Evolutionary conservation across 805 yeast genomes (phyloP).

Genomic region (Schizosaccharomyces osmophilus): DNA sequence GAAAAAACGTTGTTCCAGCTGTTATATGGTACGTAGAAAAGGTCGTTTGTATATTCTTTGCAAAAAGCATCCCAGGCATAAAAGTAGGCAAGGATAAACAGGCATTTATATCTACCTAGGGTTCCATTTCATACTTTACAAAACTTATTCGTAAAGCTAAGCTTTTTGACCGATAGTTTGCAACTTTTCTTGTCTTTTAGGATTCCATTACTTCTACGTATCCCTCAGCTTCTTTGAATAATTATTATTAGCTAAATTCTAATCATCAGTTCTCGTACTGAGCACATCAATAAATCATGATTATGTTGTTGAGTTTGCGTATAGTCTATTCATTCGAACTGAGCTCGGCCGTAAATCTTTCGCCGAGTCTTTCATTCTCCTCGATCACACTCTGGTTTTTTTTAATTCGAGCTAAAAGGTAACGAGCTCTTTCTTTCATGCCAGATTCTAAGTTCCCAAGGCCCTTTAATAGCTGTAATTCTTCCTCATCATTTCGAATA

Average conservation of each 20-base stretch:
- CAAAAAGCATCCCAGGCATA: conserved; percentile 78
- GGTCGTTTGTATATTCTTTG: conserved; percentile 86
- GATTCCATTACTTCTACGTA: no score
- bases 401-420: neutral
- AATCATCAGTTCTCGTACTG: no score
- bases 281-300: no score
- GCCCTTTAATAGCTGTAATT: neutral
- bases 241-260: no score
- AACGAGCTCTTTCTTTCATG: neutral
- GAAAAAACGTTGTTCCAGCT: conserved; percentile 76
- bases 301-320: no score
- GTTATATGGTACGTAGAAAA: conserved; percentile 81
- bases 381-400: neutral
- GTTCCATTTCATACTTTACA: neutral
- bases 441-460: neutral
- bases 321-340: neutral
- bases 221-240: no score
- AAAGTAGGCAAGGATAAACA: conserved; percentile 26
- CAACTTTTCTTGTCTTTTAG: no score
- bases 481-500: neutral
- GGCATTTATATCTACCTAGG: neutral
- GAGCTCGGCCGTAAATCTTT: neutral
- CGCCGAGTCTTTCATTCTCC: neutral
- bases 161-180: no score
- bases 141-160: neutral